Evolutionary conservation across 2,329 filamentous ascomycete genomes (phyloP).

Genomic region (Podosphaera aphanis): DNA sequence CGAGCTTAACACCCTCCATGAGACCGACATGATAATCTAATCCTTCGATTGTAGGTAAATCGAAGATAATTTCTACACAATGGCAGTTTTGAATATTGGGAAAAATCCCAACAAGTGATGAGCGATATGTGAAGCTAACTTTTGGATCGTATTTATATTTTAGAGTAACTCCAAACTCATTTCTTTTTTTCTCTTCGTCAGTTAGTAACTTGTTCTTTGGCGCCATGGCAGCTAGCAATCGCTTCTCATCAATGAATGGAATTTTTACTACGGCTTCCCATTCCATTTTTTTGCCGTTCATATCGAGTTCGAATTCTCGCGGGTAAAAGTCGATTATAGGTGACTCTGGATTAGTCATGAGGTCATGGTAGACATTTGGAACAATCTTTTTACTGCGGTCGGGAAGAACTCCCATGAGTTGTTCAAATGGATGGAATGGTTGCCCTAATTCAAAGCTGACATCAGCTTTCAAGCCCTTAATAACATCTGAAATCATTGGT

Average conservation of each 20-base stretch:
- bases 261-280: slow-evolving; percentile 99
- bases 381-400: slow-evolving; percentile 96
- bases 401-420: slow-evolving; percentile 92
- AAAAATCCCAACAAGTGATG: slow-evolving; percentile 71
- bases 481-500: slow-evolving; percentile 86
- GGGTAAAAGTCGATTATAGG: slow-evolving; percentile 97
- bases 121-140: slow-evolving; percentile 62
- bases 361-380: slow-evolving; percentile 58
- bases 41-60: slow-evolving; percentile 78
- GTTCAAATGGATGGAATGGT: slow-evolving; percentile 84
- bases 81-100: slow-evolving; percentile 69
- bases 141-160: slow-evolving; percentile 76
- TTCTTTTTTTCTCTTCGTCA: slow-evolving; percentile 56
- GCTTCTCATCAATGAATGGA: slow-evolving; percentile 85
- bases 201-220: slow-evolving; percentile 60
- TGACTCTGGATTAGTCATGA: slow-evolving; percentile 79
- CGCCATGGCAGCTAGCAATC: slow-evolving; percentile 65
- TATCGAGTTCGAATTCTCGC: slow-evolving; percentile 86
- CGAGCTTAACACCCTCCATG: slow-evolving; percentile 63
- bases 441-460: slow-evolving; percentile 85
- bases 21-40: slow-evolving; percentile 66
- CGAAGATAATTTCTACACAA: slow-evolving; percentile 90
- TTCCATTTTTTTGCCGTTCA: slow-evolving; percentile 99
- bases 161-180: slow-evolving; percentile 73
- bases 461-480: slow-evolving; percentile 64